phyloP scores from a whole-genome alignment of 768 basidiomycete species.

The Leccinellum luteum region DNA sequence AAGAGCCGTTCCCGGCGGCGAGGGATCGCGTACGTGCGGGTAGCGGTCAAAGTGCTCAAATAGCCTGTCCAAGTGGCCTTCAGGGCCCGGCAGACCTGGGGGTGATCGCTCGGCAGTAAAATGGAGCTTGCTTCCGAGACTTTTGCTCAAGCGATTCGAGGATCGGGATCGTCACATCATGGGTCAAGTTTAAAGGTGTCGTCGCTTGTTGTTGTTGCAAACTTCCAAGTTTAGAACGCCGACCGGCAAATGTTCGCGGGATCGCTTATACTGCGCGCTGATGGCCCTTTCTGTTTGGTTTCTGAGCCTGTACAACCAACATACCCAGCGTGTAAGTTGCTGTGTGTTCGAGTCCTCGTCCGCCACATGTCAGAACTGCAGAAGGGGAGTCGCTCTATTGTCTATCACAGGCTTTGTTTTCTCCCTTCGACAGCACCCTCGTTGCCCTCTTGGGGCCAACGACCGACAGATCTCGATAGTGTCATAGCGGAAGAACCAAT shows the following conservation, averaged over 20 bases:
- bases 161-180: conserved; percentile 24
- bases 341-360: neutral
- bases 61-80: neutral
- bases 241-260: conserved; percentile 32
- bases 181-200: conserved; percentile 23
- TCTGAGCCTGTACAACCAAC: neutral
- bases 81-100: conserved; percentile 1
- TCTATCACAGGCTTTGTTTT: neutral
- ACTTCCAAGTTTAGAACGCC: conserved; percentile 17
- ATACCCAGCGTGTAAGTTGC: neutral
- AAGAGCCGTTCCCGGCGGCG: neutral
- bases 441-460: neutral
- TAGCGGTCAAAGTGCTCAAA: neutral
- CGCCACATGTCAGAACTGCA: neutral
- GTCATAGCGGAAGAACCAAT: conserved; percentile 1
- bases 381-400: neutral
- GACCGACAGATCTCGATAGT: conserved; percentile 9
- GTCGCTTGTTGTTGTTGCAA: conserved; percentile 23
- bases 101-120: conserved; percentile 25
- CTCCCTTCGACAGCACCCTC: conserved; percentile 1
- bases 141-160: conserved; percentile 28
- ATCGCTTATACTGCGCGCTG: conserved; percentile 21
- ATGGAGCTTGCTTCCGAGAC: conserved; percentile 18
- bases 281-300: neutral
- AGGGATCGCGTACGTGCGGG: neutral